These are phyloP conservation scores for Scedosporium boydii DNA, from an alignment of 2,329 filamentous ascomycete species.

Conservation along the genomic window DNA sequence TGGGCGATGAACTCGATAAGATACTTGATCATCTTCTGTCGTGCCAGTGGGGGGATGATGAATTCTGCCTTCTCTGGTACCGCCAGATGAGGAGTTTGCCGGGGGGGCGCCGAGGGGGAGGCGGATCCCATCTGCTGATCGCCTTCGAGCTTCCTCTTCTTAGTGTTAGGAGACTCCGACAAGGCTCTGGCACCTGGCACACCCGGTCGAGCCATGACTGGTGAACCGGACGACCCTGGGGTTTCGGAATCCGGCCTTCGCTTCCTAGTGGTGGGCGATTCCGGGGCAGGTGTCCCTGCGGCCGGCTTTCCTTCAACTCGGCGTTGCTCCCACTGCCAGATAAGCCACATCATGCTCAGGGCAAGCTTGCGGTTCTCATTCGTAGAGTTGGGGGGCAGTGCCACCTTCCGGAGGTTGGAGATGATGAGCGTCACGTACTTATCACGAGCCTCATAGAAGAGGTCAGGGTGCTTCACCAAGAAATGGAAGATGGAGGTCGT, in stretches of 20 bases:
- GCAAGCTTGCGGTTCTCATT: constrained; percentile 88
- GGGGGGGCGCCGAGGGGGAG: background rate
- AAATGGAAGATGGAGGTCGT: constrained; percentile 98
- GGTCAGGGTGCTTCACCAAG: constrained; percentile 78
- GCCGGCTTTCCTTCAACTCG: constrained; percentile 54
- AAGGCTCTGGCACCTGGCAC: constrained; percentile 18
- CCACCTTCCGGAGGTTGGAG: constrained; percentile 79
- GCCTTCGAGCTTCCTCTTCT: constrained; percentile 71
- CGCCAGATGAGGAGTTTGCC: constrained; percentile 15
- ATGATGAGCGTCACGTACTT: constrained; percentile 87
- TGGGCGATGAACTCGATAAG: constrained; percentile 91
- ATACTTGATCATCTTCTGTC: constrained; percentile 84
- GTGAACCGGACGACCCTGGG: constrained; percentile 14
- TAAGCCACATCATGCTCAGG: constrained; percentile 79
- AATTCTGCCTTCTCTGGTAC: constrained; percentile 52
- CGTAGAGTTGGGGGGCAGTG: constrained; percentile 70
- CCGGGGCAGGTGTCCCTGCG: constrained; percentile 8
- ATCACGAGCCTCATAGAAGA: constrained; percentile 93
- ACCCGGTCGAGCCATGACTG: background rate
- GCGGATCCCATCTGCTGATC: constrained; percentile 18
- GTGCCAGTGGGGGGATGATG: constrained; percentile 54
- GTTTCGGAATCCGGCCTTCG: constrained; percentile 17
- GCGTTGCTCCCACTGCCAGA: constrained; percentile 87
- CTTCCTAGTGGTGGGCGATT: background rate
- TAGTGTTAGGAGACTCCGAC: constrained; percentile 62